Percentiles rank a stretch among this genome's conserved stretches.
Evolutionary conservation across 2,329 filamentous ascomycete species (phyloP).

Genomic region (Sporothrix phasma): DNA sequence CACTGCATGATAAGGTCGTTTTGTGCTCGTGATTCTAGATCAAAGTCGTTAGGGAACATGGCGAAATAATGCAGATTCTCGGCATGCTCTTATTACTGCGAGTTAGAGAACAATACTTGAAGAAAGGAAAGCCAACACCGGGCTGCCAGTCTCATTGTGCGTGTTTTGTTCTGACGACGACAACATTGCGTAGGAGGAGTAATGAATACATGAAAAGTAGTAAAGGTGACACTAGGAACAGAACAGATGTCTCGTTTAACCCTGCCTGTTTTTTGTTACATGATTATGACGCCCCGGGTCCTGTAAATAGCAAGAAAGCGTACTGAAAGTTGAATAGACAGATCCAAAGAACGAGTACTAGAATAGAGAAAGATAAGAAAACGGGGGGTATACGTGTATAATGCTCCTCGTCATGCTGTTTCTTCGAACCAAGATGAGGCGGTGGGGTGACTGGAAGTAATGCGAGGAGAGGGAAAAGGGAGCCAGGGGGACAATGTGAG

Average conservation of each 20-base stretch:
- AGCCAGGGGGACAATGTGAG: background rate
- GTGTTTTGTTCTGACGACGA: background rate
- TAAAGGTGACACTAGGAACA: background rate
- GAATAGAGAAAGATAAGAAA: background rate
- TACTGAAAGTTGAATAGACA: too few relatives aligned
- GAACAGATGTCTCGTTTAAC: background rate
- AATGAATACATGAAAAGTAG: background rate
- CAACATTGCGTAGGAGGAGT: background rate
- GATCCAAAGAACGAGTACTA: background rate
- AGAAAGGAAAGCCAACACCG: background rate
- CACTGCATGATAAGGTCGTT: background rate
- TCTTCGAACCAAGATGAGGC: background rate
- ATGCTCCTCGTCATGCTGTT: constrained; percentile 1
- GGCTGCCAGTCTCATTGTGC: background rate
- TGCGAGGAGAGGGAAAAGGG: background rate
- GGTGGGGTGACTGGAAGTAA: background rate
- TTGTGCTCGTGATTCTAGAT: too few relatives aligned
- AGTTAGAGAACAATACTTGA: background rate
- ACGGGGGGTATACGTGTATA: constrained; percentile 10
- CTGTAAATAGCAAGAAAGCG: background rate
- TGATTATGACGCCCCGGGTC: too few relatives aligned
- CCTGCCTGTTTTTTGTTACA: too few relatives aligned
- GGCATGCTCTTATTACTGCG: background rate
- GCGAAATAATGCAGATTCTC: background rate
- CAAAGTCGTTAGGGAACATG: background rate